phyloP scores from a whole-genome alignment of 2,329 filamentous ascomycete genomes.

The Fusarium lateritium region DNA sequence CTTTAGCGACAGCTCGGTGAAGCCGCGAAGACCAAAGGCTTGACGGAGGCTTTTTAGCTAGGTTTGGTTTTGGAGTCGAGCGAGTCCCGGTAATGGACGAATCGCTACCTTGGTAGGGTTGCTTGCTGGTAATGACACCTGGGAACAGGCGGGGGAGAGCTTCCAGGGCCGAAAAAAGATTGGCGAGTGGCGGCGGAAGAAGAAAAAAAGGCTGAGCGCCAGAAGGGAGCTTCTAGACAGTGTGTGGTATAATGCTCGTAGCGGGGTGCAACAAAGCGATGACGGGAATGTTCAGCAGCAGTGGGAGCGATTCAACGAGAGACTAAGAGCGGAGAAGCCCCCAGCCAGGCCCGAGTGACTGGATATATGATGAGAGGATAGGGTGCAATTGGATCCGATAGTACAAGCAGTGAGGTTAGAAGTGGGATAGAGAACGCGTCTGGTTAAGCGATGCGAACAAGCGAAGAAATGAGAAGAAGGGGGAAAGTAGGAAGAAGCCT shows the following conservation, averaged over 20 bases:
- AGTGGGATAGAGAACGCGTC: not conserved
- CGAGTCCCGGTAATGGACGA: slow-evolving; percentile 19
- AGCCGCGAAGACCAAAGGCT: slow-evolving; percentile 26
- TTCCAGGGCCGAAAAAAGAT: slow-evolving; percentile 35
- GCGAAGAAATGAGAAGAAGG: not conserved
- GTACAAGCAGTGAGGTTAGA: not conserved
- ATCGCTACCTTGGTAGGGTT: slow-evolving; percentile 15
- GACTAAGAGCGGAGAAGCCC: slow-evolving; percentile 19
- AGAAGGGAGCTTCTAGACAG: slow-evolving; percentile 29
- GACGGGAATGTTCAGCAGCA: slow-evolving; percentile 30
- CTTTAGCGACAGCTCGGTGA: slow-evolving; percentile 31
- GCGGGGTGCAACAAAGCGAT: slow-evolving; percentile 11
- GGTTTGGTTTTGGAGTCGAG: slow-evolving; percentile 24
- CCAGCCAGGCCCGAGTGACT: slow-evolving; percentile 20
- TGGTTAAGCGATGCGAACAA: not conserved
- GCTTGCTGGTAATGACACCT: slow-evolving; percentile 27
- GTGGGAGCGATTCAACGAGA: slow-evolving; percentile 20
- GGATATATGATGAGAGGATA: slow-evolving; percentile 14
- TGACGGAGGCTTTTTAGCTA: slow-evolving; percentile 29
- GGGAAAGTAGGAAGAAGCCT: slow-evolving; percentile 9
- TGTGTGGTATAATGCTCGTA: slow-evolving; percentile 19
- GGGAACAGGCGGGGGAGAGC: slow-evolving; percentile 43
- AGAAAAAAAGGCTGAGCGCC: slow-evolving; percentile 33
- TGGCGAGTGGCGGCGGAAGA: slow-evolving; percentile 36
- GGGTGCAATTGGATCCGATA: slow-evolving; percentile 12